phyloP scores from a whole-genome alignment of 164 flowering plant genomes.

The Annona cherimola region DNA sequence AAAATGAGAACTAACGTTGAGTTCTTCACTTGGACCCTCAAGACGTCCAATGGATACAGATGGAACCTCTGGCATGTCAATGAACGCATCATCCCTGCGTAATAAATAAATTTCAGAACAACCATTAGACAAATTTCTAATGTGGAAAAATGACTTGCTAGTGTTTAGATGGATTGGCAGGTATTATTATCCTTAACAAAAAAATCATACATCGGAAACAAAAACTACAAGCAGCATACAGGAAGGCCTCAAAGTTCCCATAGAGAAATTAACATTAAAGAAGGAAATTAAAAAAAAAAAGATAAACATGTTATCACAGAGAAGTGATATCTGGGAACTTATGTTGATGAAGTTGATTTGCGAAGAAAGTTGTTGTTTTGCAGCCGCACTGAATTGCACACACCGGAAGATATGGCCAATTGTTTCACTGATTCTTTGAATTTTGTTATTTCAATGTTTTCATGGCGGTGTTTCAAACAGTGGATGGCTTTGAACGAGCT shows the following conservation, averaged over 20 bases:
- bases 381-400: neutral
- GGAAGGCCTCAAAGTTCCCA: neutral
- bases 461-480: neutral
- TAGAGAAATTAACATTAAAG: neutral
- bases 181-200: neutral
- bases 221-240: neutral
- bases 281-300: neutral
- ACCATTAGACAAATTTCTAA: neutral
- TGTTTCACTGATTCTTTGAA: neutral
- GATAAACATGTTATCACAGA: neutral
- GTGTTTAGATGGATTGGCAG: neutral
- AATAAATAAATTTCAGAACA: constrained; percentile 1
- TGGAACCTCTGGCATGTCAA: constrained; percentile 8
- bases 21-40: constrained; percentile 1
- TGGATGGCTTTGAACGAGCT: neutral
- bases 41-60: neutral
- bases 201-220: neutral
- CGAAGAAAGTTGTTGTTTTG: neutral
- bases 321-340: neutral
- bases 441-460: neutral
- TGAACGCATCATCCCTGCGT: constrained; percentile 43
- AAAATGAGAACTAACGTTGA: constrained; percentile 2
- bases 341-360: no score
- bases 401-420: neutral
- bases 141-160: neutral